These are phyloP conservation scores for Apostasia shenzhenica DNA, from an alignment of 106 monocot genomes.

Conservation along the genomic window DNA sequence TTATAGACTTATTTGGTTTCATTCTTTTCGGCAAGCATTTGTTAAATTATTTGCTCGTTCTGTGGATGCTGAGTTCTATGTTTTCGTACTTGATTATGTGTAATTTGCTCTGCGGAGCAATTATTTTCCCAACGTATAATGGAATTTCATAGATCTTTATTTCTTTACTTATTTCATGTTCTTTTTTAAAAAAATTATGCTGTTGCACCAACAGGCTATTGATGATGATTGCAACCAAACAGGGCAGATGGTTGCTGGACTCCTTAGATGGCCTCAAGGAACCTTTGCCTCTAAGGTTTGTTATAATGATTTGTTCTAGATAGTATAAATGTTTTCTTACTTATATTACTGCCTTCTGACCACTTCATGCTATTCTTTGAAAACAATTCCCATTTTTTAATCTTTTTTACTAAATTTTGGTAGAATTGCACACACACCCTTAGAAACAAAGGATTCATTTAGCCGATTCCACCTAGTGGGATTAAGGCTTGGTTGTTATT, in stretches of 20 bases:
- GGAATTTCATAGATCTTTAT: background rate
- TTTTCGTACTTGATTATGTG: background rate
- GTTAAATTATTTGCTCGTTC: background rate
- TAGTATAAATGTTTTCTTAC: too few relatives aligned
- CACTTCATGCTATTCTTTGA: too few relatives aligned
- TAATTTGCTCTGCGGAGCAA: background rate
- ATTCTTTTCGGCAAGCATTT: too few relatives aligned
- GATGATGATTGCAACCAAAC: conserved; percentile 99
- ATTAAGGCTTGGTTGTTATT: too few relatives aligned
- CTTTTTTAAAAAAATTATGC: background rate
- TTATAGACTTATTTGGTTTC: too few relatives aligned
- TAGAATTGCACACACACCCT: too few relatives aligned
- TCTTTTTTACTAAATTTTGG: too few relatives aligned
- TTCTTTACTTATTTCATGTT: background rate
- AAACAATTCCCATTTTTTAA: too few relatives aligned
- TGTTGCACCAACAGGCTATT: conserved; percentile 55
- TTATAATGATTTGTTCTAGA: background rate
- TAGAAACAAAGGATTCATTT: too few relatives aligned
- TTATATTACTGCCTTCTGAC: too few relatives aligned
- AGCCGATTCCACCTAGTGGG: too few relatives aligned
- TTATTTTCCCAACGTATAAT: background rate
- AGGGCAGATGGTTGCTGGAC: conserved; percentile 94
- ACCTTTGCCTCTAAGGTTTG: conserved; percentile 98
- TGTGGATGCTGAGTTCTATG: background rate
- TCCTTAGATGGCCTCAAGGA: conserved; percentile 95